These are phyloP conservation scores for Juglanconis juglandina DNA, from an alignment of 2,329 filamentous ascomycete genomes.

Conservation along the genomic window DNA sequence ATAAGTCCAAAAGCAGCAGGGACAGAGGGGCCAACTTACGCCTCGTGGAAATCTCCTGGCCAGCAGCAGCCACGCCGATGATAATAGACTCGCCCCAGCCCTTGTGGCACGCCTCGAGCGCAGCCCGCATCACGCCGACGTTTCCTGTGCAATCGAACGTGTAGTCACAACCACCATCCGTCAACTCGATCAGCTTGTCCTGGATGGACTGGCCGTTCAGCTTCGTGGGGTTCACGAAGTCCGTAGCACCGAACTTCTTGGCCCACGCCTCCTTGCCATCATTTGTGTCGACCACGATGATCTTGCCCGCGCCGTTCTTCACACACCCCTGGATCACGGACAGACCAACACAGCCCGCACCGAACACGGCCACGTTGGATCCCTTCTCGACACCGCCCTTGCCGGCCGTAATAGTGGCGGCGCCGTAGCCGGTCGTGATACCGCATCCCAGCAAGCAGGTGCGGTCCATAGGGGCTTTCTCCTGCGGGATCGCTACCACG, in stretches of 20 bases:
- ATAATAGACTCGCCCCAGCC: constrained; percentile 98
- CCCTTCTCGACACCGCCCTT: constrained; percentile 68
- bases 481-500: constrained; percentile 80
- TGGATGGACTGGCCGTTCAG: constrained; percentile 77
- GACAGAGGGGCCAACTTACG: constrained; percentile 58
- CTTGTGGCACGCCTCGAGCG: constrained; percentile 97
- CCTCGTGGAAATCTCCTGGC: constrained; percentile 90
- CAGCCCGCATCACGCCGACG: constrained; percentile 90
- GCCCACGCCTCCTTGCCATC: constrained; percentile 87
- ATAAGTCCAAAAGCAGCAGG: background rate
- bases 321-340: constrained; percentile 93
- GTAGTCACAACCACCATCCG: constrained; percentile 96
- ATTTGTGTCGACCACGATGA: constrained; percentile 76
- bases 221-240: constrained; percentile 93
- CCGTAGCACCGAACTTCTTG: constrained; percentile 89
- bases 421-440: constrained; percentile 97
- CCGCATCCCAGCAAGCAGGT: constrained; percentile 95
- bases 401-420: constrained; percentile 87
- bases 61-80: constrained; percentile 94
- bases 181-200: constrained; percentile 94
- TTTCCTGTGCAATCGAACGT: constrained; percentile 99
- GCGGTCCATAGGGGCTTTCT: constrained; percentile 89
- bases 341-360: constrained; percentile 91
- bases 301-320: constrained; percentile 73
- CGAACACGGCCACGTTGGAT: constrained; percentile 86